Evolutionary conservation across 805 yeast genomes (phyloP), one percentile per base, ranked within the genome.

Genomic region (Suhomyces sp.): DNA sequence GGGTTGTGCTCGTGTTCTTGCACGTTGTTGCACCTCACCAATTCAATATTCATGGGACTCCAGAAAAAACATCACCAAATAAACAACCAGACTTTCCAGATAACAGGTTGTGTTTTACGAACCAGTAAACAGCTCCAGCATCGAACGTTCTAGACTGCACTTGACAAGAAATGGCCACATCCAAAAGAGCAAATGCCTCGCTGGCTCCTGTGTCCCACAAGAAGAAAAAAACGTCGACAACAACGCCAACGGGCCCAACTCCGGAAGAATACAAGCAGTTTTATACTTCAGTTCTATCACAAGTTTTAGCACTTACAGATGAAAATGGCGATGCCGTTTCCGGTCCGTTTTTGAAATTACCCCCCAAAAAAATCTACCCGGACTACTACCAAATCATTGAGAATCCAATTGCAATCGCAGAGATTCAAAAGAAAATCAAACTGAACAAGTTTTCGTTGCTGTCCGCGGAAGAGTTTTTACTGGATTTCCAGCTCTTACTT

Each of bases 381-480:
- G 69, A 66, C 46, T 67, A 65, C 47, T 63, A 64, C 38, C 54
- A 54, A 21, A 53, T 65, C 17, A 60, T 65, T 17, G 47, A 40
- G 11, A 38, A 51, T 15, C 73, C 71, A 9, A 56, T 62, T n/a
- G 53, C 65, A 18, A 46, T 61, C 13, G 36, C 54, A 12, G 69
- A 63, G 43, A 57, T 61, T 34, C 54, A 49, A 43, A 63, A 54
- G 45, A 63, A 58, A 31, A 68, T 35, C 40, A 62, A 24, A 60
- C 71, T 44, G 76, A 77, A 56, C 19, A 65, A 59, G 37, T 63
- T 65, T 31, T 35, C 50, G 14, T 48, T 51, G 13, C 53, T 48
- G 15, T 72, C 71, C 13, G 68, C 80, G 39, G 70, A 47, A 2
- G 63, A 55, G 33, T 61, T 65, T 38, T 30, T 62, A 28, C 58